Evolutionary conservation across 352 stramenopile genomes (phyloP), one percentile per base, ranked within the genome.

Genomic region (Phytopythium montanum): DNA sequence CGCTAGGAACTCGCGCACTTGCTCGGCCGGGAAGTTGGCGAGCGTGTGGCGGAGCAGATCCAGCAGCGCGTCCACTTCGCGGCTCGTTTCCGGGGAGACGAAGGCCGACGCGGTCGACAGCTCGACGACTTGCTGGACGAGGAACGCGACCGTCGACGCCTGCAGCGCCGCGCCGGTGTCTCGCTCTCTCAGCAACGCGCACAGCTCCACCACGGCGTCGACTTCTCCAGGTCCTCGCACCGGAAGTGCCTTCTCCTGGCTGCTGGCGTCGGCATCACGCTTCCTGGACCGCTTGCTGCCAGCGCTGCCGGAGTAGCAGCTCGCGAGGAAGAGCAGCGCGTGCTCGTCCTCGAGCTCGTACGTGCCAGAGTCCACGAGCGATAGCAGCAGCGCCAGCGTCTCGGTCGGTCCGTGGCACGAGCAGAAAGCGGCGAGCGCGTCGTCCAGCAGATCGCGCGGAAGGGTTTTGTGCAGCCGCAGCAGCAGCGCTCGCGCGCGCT

Each of bases 291-390:
- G 42, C 29, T 21, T 26, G 29, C 3, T 31, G 48, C 14, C 31
- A 39, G 19, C 48, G 10, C 12, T 38, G 14, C 29, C 14, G 5
- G 56, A 52, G 36, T 70, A 75, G 52, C 69, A 71, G 48, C 76
- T 87, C 5, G 81, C 69, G 8, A 91, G 69, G 59, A 91, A 88
- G 51, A 86, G 73, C 56, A 88, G 64, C 3, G 85, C 53, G 16
- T 89, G 75, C 2, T 87, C 69, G 53, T 91, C 79, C 5, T 66
- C 72, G 0, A 91, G 52, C 49, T 70, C 64, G 31, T 62, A 62
- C 9, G 67, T 68, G 14, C 72, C 56, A 36, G 57, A 46, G 49
- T 60, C 51, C 28, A 84, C 9, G 16, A 88, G 48, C 18, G 69
- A 60, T 7, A 69, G 59, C 34, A 91, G 60, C 53, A 89, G 49